A percentile compares a stretch with the other conserved stretches of the same genome.
Evolutionary conservation across 805 yeast genomes (phyloP).

Genomic region (Ogataea naganishii): DNA sequence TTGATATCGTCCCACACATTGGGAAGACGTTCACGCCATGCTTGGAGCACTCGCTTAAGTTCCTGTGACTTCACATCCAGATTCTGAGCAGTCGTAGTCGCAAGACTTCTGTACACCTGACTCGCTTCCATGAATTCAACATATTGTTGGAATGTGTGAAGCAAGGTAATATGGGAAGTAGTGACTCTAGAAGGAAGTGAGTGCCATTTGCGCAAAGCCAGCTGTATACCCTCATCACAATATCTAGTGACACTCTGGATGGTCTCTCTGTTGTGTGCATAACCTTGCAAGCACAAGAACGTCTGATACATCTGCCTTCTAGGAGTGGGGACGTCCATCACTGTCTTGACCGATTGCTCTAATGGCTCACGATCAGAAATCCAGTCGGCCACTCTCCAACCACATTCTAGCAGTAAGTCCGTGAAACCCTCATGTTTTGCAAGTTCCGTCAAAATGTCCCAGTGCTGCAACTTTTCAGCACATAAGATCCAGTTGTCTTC

Average conservation of each 20-base stretch:
- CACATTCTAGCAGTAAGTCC: slow-evolving; percentile 91
- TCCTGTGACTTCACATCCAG: slow-evolving; percentile 91
- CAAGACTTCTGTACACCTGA: slow-evolving; percentile 81
- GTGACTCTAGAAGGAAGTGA: slow-evolving; percentile 70
- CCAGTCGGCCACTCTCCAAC: slow-evolving; percentile 99
- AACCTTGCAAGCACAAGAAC: slow-evolving; percentile 85
- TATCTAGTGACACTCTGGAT: slow-evolving; percentile 75
- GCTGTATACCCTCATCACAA: slow-evolving; percentile 94
- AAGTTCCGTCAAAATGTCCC: slow-evolving; percentile 94
- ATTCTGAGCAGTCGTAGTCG: slow-evolving; percentile 86
- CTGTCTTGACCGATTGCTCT: slow-evolving; percentile 89
- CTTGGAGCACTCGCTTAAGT: slow-evolving; percentile 86
- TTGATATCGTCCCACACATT: slow-evolving; percentile 96
- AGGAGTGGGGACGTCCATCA: slow-evolving; percentile 98
- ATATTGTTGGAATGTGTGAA: slow-evolving; percentile 94
- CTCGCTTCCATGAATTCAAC: slow-evolving; percentile 97
- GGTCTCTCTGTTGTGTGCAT: slow-evolving; percentile 82
- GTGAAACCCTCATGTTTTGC: slow-evolving; percentile 98
- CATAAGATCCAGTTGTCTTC: slow-evolving; percentile 98
- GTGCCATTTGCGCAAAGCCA: slow-evolving; percentile 88
- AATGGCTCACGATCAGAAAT: slow-evolving; percentile 88
- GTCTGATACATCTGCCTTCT: slow-evolving; percentile 94
- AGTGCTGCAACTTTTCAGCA: slow-evolving; percentile 94
- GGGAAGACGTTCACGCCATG: slow-evolving; percentile 97
- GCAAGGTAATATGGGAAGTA: slow-evolving; percentile 78